Conservation (phyloP, 202 grass and related monocot genomes). For the Zoysia matrella region DNA sequence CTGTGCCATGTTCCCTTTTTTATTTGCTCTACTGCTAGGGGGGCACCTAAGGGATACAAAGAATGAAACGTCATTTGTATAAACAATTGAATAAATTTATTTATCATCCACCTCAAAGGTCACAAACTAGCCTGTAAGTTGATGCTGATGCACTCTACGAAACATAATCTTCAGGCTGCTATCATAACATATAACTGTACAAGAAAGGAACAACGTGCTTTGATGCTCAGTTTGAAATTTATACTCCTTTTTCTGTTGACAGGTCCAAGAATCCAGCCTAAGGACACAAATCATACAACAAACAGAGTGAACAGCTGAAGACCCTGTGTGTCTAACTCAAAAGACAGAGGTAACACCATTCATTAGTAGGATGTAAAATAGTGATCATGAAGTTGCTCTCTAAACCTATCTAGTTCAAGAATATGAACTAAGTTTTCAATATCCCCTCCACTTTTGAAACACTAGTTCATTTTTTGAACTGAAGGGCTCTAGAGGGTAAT, state of each 20-base stretch:
- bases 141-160: neutral
- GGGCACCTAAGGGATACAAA: too few species aligned
- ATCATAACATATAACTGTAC: neutral
- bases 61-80: neutral
- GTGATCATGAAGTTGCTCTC: too few species aligned
- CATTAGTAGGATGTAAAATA: conserved; percentile 26
- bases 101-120: neutral
- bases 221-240: conserved; percentile 23
- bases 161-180: conserved; percentile 11
- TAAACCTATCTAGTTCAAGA: too few species aligned
- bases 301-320: conserved; percentile 56
- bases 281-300: conserved; percentile 78
- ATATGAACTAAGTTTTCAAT: too few species aligned
- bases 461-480: too few species aligned
- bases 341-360: conserved; percentile 68
- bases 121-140: conserved; percentile 12
- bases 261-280: conserved; percentile 68
- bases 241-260: neutral
- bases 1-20: neutral
- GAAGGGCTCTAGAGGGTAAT: too few species aligned
- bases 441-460: too few species aligned
- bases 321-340: conserved; percentile 44
- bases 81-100: conserved; percentile 4
- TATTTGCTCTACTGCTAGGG: neutral
- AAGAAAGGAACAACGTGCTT: neutral